A percentile compares a stretch with the other conserved stretches of the same genome.
Evolutionary conservation across 164 flowering plant species (phyloP).

Genomic region (Amborella trichopoda): DNA sequence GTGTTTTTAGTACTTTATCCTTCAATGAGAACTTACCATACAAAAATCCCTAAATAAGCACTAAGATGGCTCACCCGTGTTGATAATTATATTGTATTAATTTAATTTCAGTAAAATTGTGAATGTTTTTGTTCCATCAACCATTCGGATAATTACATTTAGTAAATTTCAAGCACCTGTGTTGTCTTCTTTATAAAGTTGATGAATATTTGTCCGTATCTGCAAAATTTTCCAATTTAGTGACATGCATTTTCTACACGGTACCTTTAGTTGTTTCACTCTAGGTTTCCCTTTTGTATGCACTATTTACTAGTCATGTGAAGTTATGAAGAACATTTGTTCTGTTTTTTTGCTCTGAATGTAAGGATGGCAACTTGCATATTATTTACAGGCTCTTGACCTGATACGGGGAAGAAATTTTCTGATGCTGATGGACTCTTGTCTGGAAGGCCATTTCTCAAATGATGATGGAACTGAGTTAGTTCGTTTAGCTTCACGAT

Average conservation of each 20-base stretch:
- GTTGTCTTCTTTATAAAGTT: no score
- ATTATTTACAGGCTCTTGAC: conserved; percentile 64
- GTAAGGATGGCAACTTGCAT: no score
- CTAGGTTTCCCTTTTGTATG: background rate
- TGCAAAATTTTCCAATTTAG: background rate
- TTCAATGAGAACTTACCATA: no score
- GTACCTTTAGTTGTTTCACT: background rate
- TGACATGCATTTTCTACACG: background rate
- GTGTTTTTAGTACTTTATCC: no score
- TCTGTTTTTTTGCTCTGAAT: background rate
- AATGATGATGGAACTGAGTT: conserved; percentile 87
- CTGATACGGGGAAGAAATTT: conserved; percentile 81
- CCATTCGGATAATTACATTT: no score
- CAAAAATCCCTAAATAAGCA: no score
- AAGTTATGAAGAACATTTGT: background rate
- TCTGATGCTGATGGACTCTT: conserved; percentile 80
- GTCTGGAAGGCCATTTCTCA: conserved; percentile 79
- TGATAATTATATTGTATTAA: no score
- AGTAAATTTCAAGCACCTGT: no score
- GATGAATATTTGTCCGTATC: no score
- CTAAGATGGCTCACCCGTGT: no score
- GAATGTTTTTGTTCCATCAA: no score
- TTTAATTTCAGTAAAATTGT: no score
- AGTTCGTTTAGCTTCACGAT: conserved; percentile 75
- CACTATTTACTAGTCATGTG: background rate